Evolutionary conservation across 2,329 filamentous ascomycete genomes (phyloP), one percentile per base, ranked within the genome.

Genomic region (Blastomyces emzantsi): DNA sequence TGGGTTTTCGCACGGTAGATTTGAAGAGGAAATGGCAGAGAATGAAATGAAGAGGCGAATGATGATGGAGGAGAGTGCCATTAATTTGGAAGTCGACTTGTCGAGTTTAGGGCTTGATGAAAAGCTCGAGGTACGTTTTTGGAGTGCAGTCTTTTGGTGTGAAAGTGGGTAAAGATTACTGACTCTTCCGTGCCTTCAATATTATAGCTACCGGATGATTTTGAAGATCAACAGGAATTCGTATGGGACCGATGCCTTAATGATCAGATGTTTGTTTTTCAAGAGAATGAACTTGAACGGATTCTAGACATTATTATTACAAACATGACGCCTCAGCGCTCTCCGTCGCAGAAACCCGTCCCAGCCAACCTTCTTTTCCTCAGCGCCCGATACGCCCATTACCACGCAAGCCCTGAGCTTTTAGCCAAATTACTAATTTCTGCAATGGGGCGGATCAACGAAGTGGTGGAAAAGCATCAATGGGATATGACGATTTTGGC

Each of bases 401-500:
- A 99, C 71, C 93, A 99, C 76, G 89, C 93, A 57, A 96, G 90
- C 70, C 83, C 85, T 2, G 92, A 97, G 66, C 82, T 99, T 11
- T 80, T 99, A 11, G 87, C 86, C 22, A 88, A 89, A 54, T 83
- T 97, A 33, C 84, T 99, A 19, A 82, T 90, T 33, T 88, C 89
- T 45, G 91, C 94, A 47, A 96, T 96, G 84, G 91, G 96, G 72
- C 94, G 93, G 76, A 97, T 99, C 70, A 97, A 97, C 73, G 88
- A 92, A 59, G 91, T 97, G 39, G 92, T 99, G n/a, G 94, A 97
- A 76, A 85, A 85, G 66, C 87, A 93, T 72, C 94, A 99, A 73
- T 97, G 94, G 94, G 94, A 99, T 73, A 99, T 99, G 94, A 99
- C 94, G 0, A 96, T 99, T 68, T 81, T 99, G 47, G 94, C 94